A percentile compares a stretch with the other conserved stretches of the same genome.
phyloP scores from a whole-genome alignment of 768 basidiomycete species.

The Pholiota microspora region DNA sequence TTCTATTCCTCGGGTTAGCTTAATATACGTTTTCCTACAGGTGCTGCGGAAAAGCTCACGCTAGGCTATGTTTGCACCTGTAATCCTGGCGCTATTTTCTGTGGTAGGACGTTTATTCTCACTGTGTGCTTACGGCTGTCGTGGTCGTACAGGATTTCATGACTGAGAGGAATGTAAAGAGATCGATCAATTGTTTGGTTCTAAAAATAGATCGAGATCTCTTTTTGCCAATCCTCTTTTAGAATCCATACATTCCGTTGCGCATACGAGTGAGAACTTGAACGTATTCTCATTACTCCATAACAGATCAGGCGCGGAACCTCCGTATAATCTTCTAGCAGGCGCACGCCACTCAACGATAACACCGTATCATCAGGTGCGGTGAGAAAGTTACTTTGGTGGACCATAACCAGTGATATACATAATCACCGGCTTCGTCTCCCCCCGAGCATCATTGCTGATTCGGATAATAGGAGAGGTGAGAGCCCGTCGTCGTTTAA shows the following conservation, averaged over 20 bases:
- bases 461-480: background rate
- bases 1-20: constrained; percentile 8
- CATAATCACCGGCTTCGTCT: background rate
- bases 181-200: constrained; percentile 11
- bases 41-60: constrained; percentile 21
- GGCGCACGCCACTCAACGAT: background rate
- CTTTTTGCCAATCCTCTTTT: background rate
- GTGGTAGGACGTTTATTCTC: constrained; percentile 12
- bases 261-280: background rate
- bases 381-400: background rate
- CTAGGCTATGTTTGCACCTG: constrained; percentile 11
- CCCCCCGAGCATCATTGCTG: background rate
- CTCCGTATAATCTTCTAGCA: background rate
- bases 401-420: background rate
- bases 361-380: background rate
- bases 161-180: constrained; percentile 6
- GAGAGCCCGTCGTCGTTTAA: background rate
- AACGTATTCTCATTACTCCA: background rate
- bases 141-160: constrained; percentile 6
- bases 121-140: constrained; percentile 19
- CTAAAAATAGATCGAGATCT: constrained; percentile 10
- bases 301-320: background rate
- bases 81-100: constrained; percentile 9
- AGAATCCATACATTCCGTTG: background rate
- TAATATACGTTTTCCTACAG: constrained; percentile 18